Evolutionary conservation across 176 grass and related monocot genomes (phyloP), one percentile per base, ranked within the genome.

Genomic region (Rhynchospora tenuis): DNA sequence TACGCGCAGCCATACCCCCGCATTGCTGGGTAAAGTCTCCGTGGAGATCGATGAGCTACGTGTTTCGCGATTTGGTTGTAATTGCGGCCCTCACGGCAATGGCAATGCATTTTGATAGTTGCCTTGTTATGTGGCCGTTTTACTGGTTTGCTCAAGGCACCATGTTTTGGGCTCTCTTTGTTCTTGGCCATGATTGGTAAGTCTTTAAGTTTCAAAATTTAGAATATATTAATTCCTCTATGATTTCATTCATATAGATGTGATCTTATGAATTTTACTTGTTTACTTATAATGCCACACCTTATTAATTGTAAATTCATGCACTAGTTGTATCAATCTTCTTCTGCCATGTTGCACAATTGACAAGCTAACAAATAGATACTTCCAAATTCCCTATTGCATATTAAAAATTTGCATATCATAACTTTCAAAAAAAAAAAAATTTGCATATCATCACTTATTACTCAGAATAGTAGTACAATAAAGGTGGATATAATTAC

Each of bases 1-100:
- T 98, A 63, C 90, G 95, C 5, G 92, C 92, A 0, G 90, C 92
- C 23, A 85, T 98, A 38, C 95, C 92, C 10, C 13, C 26, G 1
- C 92, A 87, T 65, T 98, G 95, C 81, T 98, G 95, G 95, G 54
- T 73, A 55, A 91, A 88, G 92, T 86, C 85, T 70, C 83, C 90
- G 1, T 85, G 74, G 84, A 60, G 92, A 8, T 98, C 95, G 13
- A 80, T 93, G 22, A 90, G 82, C 15, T 98, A 91, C 82, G 92
- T 95, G 8, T 65, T 57, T 9, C 83, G 92, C 9, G 95, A 98
- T 82, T 50, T 83, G 0, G 84, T 61, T 3, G 61, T 47, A 45
- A 88, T 87, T 20, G 81, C 73, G 10, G 79, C 11, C 55, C 89
- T 98, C 4, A 82, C 69, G 6, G 17, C 12, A 1, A 64, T 65